A percentile compares a stretch with the other conserved stretches of the same genome.
Conservation (phyloP, 306 rosid genomes). For the Herpetospermum pedunculosum region DNA sequence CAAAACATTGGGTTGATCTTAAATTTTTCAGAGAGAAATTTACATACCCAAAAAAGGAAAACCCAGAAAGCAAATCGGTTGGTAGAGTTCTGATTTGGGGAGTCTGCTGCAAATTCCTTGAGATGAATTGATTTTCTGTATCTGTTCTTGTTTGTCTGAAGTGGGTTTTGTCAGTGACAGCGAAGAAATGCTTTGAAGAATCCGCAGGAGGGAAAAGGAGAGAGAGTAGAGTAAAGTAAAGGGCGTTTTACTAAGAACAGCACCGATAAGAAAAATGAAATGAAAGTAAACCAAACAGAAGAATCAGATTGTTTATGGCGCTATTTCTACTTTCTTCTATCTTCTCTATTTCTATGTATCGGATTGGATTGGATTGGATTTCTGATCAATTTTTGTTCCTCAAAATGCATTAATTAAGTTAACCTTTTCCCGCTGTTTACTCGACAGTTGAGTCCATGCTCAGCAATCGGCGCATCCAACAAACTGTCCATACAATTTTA, state of each 20-base stretch:
- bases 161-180: slow-evolving; percentile 1
- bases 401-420: background rate
- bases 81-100: background rate
- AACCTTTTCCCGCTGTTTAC: background rate
- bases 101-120: background rate
- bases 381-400: background rate
- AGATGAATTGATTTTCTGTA: background rate
- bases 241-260: background rate
- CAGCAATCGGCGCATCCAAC: background rate
- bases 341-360: background rate
- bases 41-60: slow-evolving; percentile 1
- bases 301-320: background rate
- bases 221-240: background rate
- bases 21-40: background rate
- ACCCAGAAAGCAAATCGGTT: background rate
- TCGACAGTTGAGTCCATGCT: background rate
- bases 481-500: background rate
- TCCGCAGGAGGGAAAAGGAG: slow-evolving; percentile 1
- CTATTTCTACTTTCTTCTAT: background rate
- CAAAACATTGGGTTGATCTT: background rate
- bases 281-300: background rate
- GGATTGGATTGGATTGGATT: background rate
- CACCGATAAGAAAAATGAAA: background rate
- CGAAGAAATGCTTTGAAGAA: slow-evolving; percentile 6
- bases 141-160: background rate